Evolutionary conservation across 192 early-diverging fungal genomes (phyloP).

Genomic region (Allomyces macrogynus): DNA sequence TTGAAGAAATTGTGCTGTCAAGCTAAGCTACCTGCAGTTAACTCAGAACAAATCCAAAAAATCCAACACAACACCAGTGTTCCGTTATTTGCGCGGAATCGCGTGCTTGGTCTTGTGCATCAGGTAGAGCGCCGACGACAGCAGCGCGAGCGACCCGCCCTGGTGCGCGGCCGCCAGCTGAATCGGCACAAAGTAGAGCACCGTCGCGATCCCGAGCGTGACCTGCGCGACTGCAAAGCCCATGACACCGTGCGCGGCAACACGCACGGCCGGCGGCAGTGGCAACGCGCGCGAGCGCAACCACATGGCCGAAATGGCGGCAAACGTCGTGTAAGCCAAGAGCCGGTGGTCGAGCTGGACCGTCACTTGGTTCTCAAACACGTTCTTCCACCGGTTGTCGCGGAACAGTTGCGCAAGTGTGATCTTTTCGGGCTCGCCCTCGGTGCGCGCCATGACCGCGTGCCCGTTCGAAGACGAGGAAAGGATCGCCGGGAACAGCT

Average conservation of each 20-base stretch:
- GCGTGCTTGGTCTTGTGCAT: slow-evolving; percentile 36
- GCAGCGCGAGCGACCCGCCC: slow-evolving; percentile 66
- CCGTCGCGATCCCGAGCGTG: slow-evolving; percentile 72
- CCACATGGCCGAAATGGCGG: slow-evolving; percentile 51
- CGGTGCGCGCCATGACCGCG: not conserved
- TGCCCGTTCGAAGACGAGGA: not conserved
- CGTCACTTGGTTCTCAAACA: slow-evolving; percentile 81
- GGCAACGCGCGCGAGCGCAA: slow-evolving; percentile 45
- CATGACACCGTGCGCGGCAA: slow-evolving; percentile 55
- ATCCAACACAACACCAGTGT: no score
- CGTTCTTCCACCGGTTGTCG: slow-evolving; percentile 54
- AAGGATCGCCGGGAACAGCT: slow-evolving; percentile 18
- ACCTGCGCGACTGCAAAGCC: slow-evolving; percentile 55
- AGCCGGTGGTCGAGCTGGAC: slow-evolving; percentile 91
- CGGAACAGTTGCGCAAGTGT: slow-evolving; percentile 4
- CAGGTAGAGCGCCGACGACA: slow-evolving; percentile 57
- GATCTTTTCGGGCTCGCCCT: slow-evolving; percentile 1
- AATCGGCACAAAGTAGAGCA: slow-evolving; percentile 84
- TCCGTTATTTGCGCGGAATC: not conserved
- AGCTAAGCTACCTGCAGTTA: no score
- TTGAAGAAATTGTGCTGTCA: no score
- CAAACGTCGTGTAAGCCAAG: slow-evolving; percentile 64
- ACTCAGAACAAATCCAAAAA: no score
- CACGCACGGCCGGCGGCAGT: slow-evolving; percentile 41
- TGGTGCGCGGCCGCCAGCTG: slow-evolving; percentile 87